These are phyloP conservation scores for Luffa aegyptiaca DNA, from an alignment of 306 rosid species.

Conservation along the genomic window DNA sequence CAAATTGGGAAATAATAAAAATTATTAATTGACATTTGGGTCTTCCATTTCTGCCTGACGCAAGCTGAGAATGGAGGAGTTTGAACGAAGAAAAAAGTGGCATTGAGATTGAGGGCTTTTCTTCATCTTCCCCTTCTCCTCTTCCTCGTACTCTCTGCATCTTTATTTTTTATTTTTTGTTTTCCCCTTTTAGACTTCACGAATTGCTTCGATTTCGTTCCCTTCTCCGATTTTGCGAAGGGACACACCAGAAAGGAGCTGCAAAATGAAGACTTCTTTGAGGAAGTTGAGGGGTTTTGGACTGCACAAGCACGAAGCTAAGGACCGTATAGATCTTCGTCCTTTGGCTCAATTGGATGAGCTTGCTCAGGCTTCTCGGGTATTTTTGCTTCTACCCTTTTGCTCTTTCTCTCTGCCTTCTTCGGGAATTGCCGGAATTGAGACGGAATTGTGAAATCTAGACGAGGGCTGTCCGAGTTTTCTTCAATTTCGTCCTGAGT, in stretches of 20 bases:
- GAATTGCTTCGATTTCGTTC: not conserved
- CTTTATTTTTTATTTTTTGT: not conserved
- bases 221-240: not conserved
- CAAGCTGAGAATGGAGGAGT: slow-evolving; percentile 12
- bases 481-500: not conserved
- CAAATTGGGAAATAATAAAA: not conserved
- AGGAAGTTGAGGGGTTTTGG: slow-evolving; percentile 68
- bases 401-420: not conserved
- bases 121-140: not conserved
- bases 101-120: slow-evolving; percentile 2
- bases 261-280: slow-evolving; percentile 62
- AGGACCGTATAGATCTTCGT: slow-evolving; percentile 35
- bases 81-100: slow-evolving; percentile 14
- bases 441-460: not conserved
- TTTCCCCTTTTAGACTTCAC: not conserved
- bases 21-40: slow-evolving; percentile 1
- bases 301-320: slow-evolving; percentile 48
- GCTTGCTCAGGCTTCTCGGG: slow-evolving; percentile 90
- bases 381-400: slow-evolving; percentile 4
- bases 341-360: slow-evolving; percentile 64
- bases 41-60: slow-evolving; percentile 11
- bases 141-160: not conserved
- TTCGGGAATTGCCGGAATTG: not conserved
- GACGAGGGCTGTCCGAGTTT: not conserved
- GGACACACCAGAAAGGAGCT: not conserved